A percentile compares a stretch with the other conserved stretches of the same genome.
Conservation (phyloP, 805 yeast genomes). For the Kazachstania martiniae region DNA sequence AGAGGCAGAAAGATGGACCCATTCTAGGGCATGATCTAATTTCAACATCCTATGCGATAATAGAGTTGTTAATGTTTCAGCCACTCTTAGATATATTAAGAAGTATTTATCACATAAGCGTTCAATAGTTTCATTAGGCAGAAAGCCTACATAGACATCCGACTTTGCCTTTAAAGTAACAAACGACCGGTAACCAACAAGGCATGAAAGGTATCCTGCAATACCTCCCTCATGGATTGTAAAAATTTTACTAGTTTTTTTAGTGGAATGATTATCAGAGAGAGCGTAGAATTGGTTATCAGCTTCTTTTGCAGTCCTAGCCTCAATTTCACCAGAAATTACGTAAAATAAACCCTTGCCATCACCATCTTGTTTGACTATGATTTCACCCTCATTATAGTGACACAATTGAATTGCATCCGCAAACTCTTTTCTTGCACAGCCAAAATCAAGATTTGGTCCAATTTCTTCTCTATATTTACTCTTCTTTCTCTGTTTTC, state of each 20-base stretch:
- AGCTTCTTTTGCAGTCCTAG: constrained; percentile 20
- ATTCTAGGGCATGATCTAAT: constrained; percentile 86
- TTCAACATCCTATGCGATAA: constrained; percentile 57
- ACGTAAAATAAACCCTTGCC: constrained; percentile 73
- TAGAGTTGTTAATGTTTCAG: constrained; percentile 57
- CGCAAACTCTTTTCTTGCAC: constrained; percentile 48
- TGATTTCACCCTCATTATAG: constrained; percentile 39
- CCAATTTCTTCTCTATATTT: constrained; percentile 17
- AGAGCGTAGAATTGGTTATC: background rate
- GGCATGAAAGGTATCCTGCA: constrained; percentile 77
- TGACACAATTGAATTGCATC: constrained; percentile 46
- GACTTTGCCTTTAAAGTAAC: constrained; percentile 55
- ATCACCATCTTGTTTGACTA: constrained; percentile 54
- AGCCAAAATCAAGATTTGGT: constrained; percentile 33
- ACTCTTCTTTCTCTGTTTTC: constrained; percentile 10
- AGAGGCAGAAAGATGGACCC: constrained; percentile 90
- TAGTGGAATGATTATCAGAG: background rate
- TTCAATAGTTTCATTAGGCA: constrained; percentile 54
- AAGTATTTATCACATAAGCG: constrained; percentile 65
- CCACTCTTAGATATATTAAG: constrained; percentile 63
- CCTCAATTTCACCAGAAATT: constrained; percentile 67
- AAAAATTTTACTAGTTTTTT: constrained; percentile 29
- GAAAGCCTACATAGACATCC: constrained; percentile 57
- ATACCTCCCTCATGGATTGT: constrained; percentile 66
- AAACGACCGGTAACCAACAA: constrained; percentile 71